Evolutionary conservation across 768 basidiomycete genomes (phyloP).

Genomic region (Austroboletus eburneus): DNA sequence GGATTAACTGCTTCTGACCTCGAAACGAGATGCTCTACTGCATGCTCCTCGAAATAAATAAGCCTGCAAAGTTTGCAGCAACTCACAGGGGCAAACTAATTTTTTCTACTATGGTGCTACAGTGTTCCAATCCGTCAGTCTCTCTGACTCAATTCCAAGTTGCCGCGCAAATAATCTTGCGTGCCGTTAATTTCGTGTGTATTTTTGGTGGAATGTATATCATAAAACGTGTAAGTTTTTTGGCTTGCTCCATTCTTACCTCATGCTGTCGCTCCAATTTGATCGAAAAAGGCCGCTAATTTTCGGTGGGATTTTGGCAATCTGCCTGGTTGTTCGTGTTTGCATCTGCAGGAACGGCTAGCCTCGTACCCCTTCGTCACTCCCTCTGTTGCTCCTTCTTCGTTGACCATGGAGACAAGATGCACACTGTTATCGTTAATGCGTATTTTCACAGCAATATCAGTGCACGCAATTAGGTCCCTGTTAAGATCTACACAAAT

Average conservation of each 20-base stretch:
- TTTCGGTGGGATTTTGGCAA: slow-evolving; percentile 67
- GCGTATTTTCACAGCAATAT: no score
- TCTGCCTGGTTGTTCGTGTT: slow-evolving; percentile 68
- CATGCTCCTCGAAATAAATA: slow-evolving; percentile 61
- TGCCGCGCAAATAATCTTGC: slow-evolving; percentile 72
- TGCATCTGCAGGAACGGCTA: slow-evolving; percentile 65
- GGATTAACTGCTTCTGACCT: slow-evolving; percentile 65
- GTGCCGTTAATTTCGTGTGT: slow-evolving; percentile 66
- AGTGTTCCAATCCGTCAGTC: slow-evolving; percentile 63
- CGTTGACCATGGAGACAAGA: no score
- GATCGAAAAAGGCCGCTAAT: slow-evolving; percentile 65
- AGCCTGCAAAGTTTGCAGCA: slow-evolving; percentile 67
- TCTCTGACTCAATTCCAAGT: slow-evolving; percentile 62
- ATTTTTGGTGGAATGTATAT: slow-evolving; percentile 72
- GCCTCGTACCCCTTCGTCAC: no score
- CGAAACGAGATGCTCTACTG: slow-evolving; percentile 58
- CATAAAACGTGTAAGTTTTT: slow-evolving; percentile 52
- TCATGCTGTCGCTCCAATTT: slow-evolving; percentile 35
- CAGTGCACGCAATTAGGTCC: no score
- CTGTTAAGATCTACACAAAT: no score
- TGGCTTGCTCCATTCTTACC: background rate
- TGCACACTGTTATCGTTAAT: no score
- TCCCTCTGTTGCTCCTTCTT: no score
- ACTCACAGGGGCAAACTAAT: slow-evolving; percentile 66
- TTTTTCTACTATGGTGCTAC: slow-evolving; percentile 69